Percentiles rank a stretch among this genome's conserved stretches.
Conservation (phyloP, 1,284 basidiomycete species). For the Bondarzewia mesenterica region DNA sequence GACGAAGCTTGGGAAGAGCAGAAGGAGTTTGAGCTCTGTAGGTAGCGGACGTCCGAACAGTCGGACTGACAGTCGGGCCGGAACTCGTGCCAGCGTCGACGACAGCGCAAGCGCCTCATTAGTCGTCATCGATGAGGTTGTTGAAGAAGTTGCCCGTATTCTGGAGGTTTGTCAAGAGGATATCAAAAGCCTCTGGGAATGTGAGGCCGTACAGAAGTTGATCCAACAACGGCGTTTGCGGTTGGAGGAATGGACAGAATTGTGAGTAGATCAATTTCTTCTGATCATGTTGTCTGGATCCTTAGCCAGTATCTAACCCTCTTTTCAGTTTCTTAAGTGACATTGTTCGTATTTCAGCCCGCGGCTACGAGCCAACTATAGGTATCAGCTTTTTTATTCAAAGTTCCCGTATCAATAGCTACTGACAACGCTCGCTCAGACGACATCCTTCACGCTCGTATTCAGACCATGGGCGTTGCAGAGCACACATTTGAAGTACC, state of each 20-base stretch:
- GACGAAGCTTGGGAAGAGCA: constrained; percentile 27
- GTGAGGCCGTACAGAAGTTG: constrained; percentile 57
- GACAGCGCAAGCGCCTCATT: constrained; percentile 15
- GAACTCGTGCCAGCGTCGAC: neutral
- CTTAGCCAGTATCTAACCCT: too few species aligned
- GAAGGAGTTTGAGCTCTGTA: constrained; percentile 16
- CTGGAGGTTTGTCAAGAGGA: constrained; percentile 51
- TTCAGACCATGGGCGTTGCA: constrained; percentile 78
- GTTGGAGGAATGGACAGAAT: constrained; percentile 78
- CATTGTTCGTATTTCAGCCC: constrained; percentile 57
- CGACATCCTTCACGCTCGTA: constrained; percentile 75
- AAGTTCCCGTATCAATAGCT: constrained; percentile 1
- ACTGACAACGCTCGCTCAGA: constrained; percentile 40
- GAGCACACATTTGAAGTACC: constrained; percentile 71
- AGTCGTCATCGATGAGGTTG: constrained; percentile 40
- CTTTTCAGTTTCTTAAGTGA: constrained; percentile 65
- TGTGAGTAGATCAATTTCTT: constrained; percentile 40
- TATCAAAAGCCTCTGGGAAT: constrained; percentile 60
- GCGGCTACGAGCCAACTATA: constrained; percentile 63
- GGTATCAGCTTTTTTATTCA: constrained; percentile 29
- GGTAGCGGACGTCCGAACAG: constrained; percentile 13
- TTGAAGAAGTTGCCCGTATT: constrained; percentile 52
- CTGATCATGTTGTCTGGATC: neutral
- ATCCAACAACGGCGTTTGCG: constrained; percentile 62
- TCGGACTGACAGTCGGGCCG: constrained; percentile 3